Conservation (phyloP, 768 basidiomycete genomes). For the Dentipellis fragilis region DNA sequence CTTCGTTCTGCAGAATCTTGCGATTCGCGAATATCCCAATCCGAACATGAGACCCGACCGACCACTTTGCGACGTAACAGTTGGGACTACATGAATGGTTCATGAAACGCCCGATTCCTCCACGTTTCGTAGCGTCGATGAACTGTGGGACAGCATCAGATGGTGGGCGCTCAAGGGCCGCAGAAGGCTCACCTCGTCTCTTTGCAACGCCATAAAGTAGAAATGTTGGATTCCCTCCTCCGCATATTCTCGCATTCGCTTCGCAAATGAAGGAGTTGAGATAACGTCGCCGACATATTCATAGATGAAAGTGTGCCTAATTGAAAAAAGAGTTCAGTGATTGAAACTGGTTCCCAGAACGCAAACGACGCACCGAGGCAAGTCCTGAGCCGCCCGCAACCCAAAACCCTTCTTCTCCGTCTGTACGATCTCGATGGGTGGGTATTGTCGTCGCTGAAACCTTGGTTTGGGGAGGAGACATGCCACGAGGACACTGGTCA, state of each 20-base stretch:
- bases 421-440: conserved; percentile 78
- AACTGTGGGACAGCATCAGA: conserved; percentile 42
- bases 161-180: not conserved
- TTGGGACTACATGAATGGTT: conserved; percentile 98
- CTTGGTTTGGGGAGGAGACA: conserved; percentile 28
- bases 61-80: conserved; percentile 98
- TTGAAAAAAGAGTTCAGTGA: conserved; percentile 3
- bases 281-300: conserved; percentile 98
- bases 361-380: conserved; percentile 46
- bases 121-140: conserved; percentile 95
- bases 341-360: not conserved
- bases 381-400: conserved; percentile 61
- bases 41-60: conserved; percentile 75
- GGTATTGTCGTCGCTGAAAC: conserved; percentile 81
- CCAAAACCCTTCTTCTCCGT: conserved; percentile 97
- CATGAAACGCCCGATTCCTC: conserved; percentile 93
- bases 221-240: conserved; percentile 92
- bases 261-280: conserved; percentile 75
- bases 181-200: conserved; percentile 66
- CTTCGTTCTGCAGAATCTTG: conserved; percentile 65
- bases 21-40: conserved; percentile 99
- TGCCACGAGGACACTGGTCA: not conserved
- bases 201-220: conserved; percentile 99
- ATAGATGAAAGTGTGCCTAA: conserved; percentile 87
- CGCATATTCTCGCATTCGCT: conserved; percentile 90